Evolutionary conservation across 1,284 basidiomycete species (phyloP), one percentile per base, ranked within the genome.

Genomic region (Trichosporon sp.): DNA sequence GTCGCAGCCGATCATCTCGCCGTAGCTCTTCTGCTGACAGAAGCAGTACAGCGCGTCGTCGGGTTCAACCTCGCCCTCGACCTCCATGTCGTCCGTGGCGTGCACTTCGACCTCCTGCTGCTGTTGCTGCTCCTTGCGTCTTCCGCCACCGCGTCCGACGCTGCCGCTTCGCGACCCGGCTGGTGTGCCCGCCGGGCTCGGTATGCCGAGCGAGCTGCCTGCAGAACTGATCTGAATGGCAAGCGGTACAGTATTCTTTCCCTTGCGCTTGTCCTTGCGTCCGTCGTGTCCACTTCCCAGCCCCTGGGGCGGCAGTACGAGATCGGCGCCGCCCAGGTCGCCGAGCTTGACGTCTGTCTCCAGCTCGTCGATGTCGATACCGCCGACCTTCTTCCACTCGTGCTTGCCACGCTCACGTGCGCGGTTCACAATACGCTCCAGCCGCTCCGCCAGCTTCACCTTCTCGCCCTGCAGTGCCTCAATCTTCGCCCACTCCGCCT

Each of bases 1-100:
- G 78, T 97, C 94, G 78, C 94, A 97, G 4, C 87, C 94, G 73
- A 96, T 91, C 94, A 96, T 96, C 79, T 94, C 90, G 36, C 94
- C 94, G 73, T 89, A 95, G 74, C 90, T 92, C 66, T 89, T 85
- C 23, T 89, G 85, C 72, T 92, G 85, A 78, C 94, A 97, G 83
- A 89, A 86, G 80, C 94, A 98, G 79, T 98, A 98, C n/a, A 86
- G 84, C 70, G 84, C 86, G 69, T 80, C 74, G 63, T 81, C 80
- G 8, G 68, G 71, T 34, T 75, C 79, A 1, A 63, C 71, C 27
- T 73, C 74, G 11, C 58, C 67, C 19, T 63, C 68, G 52, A 66
- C 71, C 10, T 59, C 68, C 37, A 63, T 64, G 19, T 74, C 74
- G 11, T 56, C 65, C 27, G 49, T 21, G 27, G 25, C 27, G 5